Conservation (phyloP, 768 basidiomycete species). For the Lentinula aciculospora region DNA sequence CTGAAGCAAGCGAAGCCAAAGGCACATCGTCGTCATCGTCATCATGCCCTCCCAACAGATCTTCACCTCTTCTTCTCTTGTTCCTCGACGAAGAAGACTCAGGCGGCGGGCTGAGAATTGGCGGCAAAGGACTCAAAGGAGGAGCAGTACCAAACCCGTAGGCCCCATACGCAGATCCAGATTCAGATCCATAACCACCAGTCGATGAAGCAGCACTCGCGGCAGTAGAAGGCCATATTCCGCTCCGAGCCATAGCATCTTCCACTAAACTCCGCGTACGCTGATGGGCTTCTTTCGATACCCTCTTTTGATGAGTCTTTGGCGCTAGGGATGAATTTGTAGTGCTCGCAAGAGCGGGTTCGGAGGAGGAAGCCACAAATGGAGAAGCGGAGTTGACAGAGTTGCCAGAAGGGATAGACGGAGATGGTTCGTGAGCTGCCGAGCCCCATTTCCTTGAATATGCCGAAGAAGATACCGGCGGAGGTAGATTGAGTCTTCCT, state of each 20-base stretch:
- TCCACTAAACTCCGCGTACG: conserved; percentile 56
- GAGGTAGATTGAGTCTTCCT: not conserved
- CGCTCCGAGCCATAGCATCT: conserved; percentile 43
- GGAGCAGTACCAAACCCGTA: conserved; percentile 1
- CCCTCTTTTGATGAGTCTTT: conserved; percentile 16
- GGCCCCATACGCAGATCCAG: not conserved
- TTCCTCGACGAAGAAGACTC: not conserved
- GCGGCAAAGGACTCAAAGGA: conserved; percentile 5
- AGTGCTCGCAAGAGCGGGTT: not conserved
- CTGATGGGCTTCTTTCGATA: conserved; percentile 38
- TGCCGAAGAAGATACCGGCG: not conserved
- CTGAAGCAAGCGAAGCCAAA: not conserved
- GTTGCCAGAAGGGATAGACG: not conserved
- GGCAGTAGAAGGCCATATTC: conserved; percentile 30
- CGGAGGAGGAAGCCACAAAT: not conserved
- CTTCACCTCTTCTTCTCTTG: not conserved
- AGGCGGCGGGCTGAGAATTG: conserved; percentile 3
- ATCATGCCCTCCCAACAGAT: not conserved
- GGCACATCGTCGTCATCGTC: not conserved
- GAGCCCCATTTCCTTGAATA: not conserved
- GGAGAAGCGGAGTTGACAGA: not conserved
- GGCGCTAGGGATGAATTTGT: conserved; percentile 12
- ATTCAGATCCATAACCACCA: not conserved
- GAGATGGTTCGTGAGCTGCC: not conserved
- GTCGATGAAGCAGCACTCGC: not conserved